Percentiles rank a stretch among this genome's conserved stretches.
phyloP scores from a whole-genome alignment of 352 stramenopile species.

The Thalassiosira exigua region DNA sequence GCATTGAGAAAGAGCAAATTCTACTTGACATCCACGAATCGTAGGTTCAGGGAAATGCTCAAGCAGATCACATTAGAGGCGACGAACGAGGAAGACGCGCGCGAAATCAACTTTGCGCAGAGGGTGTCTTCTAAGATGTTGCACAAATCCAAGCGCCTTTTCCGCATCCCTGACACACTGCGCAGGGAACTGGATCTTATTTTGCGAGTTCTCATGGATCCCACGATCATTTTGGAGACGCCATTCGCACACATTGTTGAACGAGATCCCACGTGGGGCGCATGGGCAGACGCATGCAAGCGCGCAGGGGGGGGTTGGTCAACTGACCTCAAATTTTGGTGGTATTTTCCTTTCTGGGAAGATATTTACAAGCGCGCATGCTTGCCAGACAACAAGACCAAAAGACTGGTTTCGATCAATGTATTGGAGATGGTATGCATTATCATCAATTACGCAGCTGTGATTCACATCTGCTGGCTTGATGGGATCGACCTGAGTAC shows the following conservation, averaged over 20 bases:
- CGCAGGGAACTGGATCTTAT: neutral
- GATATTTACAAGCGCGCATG: neutral
- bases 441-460: slow-evolving; percentile 16
- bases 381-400: slow-evolving; percentile 3
- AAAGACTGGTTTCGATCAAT: slow-evolving; percentile 9
- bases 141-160: neutral
- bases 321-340: slow-evolving; percentile 5
- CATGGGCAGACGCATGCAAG: slow-evolving; percentile 2
- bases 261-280: neutral
- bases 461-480: neutral
- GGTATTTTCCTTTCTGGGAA: neutral
- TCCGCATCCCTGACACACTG: neutral
- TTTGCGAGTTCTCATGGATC: neutral
- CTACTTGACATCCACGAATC: neutral
- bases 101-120: slow-evolving; percentile 17
- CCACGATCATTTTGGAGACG: neutral
- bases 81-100: slow-evolving; percentile 1
- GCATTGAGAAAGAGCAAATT: slow-evolving; percentile 23
- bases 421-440: slow-evolving; percentile 7
- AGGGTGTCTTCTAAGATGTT: neutral
- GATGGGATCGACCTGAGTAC: slow-evolving; percentile 6
- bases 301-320: slow-evolving; percentile 4
- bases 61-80: neutral
- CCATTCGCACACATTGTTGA: slow-evolving; percentile 5
- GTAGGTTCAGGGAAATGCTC: neutral